Evolutionary conservation across 257 asterid genomes (phyloP).

Genomic region (Solanum corneliomulleri): DNA sequence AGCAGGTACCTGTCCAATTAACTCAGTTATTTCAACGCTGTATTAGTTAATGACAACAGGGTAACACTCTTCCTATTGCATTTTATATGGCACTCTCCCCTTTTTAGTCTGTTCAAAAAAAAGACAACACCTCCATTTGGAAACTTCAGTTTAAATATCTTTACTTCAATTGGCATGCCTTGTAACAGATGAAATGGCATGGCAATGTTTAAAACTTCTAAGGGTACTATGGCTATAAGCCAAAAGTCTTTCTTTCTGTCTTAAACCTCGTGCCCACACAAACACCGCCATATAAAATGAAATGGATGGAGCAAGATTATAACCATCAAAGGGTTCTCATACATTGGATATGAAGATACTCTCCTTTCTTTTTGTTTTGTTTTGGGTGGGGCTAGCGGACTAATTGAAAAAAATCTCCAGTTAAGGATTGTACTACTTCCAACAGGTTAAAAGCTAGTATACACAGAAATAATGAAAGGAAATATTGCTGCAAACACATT

Average conservation of each 20-base stretch:
- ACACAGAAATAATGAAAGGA: not conserved
- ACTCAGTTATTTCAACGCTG: not conserved
- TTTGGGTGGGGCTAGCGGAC: not conserved
- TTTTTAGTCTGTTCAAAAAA: not conserved
- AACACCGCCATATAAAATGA: not conserved
- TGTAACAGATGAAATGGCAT: not conserved
- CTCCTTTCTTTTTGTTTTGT: not conserved
- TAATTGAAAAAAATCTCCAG: not conserved
- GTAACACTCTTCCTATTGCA: not conserved
- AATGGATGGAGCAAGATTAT: not conserved
- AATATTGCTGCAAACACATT: not conserved
- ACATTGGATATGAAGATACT: not conserved
- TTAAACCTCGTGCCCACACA: not conserved
- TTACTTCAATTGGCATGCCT: not conserved
- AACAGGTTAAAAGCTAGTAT: not conserved
- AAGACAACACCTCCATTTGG: not conserved
- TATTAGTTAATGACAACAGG: not conserved
- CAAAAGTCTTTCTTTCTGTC: not conserved
- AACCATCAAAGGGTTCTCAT: not conserved
- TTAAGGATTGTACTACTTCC: not conserved
- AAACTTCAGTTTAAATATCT: not conserved
- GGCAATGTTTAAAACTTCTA: not conserved
- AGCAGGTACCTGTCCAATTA: conserved; percentile 53
- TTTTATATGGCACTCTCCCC: not conserved
- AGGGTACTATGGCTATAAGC: not conserved